Base-by-base conservation (phyloP, 106 monocot genomes). In the Allium fistulosum region DNA sequence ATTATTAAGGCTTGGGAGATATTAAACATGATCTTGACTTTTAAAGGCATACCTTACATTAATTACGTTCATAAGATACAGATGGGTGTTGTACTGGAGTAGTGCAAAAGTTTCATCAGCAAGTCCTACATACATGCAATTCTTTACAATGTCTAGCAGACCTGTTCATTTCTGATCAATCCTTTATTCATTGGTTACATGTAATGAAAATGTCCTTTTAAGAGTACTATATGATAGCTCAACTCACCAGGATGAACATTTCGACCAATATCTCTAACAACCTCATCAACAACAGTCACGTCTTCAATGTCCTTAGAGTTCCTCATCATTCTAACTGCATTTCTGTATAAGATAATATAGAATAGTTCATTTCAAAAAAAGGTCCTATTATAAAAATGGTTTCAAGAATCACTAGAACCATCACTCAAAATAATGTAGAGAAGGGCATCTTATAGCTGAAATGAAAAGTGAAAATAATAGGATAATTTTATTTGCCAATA, bases 61-160 rank as follows among this genome's bases (percentile, higher is more conserved):
- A 45, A 93, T 78, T 18, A 99, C 90, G 87, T 99, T 85, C 60
- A 90, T 79, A 78, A 99, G 93, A 71, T 99, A 99, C 51, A 99
- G 71, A 63, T 77, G 77, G 37, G 87, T 99, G 47, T 80, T 82
- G 65, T 99, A 78, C 67, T 99, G 93, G 73, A 92, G 76, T 71
- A 99, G 71, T 11, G 85, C 93, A 80, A 99, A 93, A 74, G 71
- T 63, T 78, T 99, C 99, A 87, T 99, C 99, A 65, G 87, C 93
- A 81, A 99, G 83, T 53, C 99, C 99, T 74, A 99, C 75, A 83
- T 90, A 99, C 50, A 87, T 99, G 72, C 93, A 99, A 72, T 90
- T 80, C 71, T 90, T 93, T 9, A 93, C 83, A 74, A 93, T 81
- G 58, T 99, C 87, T 63, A 82, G 53, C 9, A 93, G 75, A 63